These are phyloP conservation scores for Trypanosoma mega DNA, from an alignment of 208 protist genomes.

Conservation along the genomic window DNA sequence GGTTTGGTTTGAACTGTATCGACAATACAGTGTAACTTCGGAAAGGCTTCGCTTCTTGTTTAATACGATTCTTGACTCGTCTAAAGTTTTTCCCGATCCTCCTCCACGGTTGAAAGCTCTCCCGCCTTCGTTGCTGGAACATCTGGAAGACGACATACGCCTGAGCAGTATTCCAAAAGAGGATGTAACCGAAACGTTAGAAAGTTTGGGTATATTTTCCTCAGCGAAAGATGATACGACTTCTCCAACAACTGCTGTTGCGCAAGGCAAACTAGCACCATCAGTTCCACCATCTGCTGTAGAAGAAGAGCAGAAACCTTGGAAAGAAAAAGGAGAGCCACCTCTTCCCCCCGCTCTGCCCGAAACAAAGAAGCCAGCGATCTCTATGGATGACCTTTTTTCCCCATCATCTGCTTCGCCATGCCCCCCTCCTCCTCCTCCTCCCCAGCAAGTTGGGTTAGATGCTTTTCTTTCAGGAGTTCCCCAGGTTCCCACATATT, in stretches of 20 bases:
- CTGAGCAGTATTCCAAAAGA: constrained; percentile 27
- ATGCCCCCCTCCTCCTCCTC: not conserved
- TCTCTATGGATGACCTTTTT: constrained; percentile 32
- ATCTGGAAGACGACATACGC: constrained; percentile 44
- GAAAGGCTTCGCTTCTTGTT: constrained; percentile 41
- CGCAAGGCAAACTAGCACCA: no score
- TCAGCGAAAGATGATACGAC: not conserved
- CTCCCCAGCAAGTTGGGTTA: not conserved
- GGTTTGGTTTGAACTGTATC: constrained; percentile 45
- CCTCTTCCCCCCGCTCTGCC: not conserved
- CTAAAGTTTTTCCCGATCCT: constrained; percentile 44
- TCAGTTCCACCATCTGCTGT: not conserved
- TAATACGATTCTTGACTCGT: constrained; percentile 50
- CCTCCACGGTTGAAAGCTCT: constrained; percentile 57
- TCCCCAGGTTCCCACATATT: not conserved
- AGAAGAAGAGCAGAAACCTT: not conserved
- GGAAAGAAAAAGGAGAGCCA: not conserved
- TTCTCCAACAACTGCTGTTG: not conserved
- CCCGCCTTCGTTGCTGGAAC: constrained; percentile 35
- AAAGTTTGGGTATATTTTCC: constrained; percentile 48
- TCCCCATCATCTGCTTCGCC: not conserved
- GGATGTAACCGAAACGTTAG: constrained; percentile 38
- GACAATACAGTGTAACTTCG: constrained; percentile 34
- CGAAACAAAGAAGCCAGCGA: constrained; percentile 2
- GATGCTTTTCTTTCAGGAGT: not conserved